These are phyloP conservation scores for Drechmeria coniospora DNA, from an alignment of 2,329 filamentous ascomycete genomes.

Conservation along the genomic window DNA sequence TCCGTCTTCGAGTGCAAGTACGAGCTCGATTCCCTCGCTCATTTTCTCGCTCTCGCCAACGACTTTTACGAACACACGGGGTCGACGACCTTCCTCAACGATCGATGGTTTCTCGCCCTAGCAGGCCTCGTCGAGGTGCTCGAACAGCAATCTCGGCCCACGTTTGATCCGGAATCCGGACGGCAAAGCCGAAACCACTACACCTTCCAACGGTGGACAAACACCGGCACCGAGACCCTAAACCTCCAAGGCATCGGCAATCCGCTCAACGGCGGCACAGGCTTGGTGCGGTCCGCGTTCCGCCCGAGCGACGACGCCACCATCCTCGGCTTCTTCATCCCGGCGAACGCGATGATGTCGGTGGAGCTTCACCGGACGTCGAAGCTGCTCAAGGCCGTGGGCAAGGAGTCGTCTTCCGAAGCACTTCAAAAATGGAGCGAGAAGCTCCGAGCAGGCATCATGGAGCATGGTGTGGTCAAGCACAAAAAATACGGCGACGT, in stretches of 20 bases:
- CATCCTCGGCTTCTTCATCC: constrained; percentile 87
- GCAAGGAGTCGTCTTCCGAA: constrained; percentile 36
- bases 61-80: constrained; percentile 71
- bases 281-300: constrained; percentile 81
- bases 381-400: constrained; percentile 46
- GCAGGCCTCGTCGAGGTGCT: constrained; percentile 60
- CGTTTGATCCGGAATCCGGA: constrained; percentile 56
- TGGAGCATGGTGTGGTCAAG: constrained; percentile 67
- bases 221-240: constrained; percentile 77
- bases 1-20: constrained; percentile 98
- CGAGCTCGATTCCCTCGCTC: constrained; percentile 86
- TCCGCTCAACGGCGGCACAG: constrained; percentile 70
- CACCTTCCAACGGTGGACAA: constrained; percentile 71
- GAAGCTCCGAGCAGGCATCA: constrained; percentile 59
- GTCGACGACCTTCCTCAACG: constrained; percentile 62
- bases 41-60: constrained; percentile 75
- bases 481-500: constrained; percentile 64
- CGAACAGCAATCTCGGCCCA: constrained; percentile 62
- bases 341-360: constrained; percentile 90
- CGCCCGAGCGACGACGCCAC: constrained; percentile 90
- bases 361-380: constrained; percentile 70
- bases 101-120: constrained; percentile 65
- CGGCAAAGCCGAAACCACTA: constrained; percentile 60
- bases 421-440: constrained; percentile 42
- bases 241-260: constrained; percentile 76